Base-by-base conservation (phyloP, 2,329 filamentous ascomycete genomes). In the Alternaria sp. region DNA sequence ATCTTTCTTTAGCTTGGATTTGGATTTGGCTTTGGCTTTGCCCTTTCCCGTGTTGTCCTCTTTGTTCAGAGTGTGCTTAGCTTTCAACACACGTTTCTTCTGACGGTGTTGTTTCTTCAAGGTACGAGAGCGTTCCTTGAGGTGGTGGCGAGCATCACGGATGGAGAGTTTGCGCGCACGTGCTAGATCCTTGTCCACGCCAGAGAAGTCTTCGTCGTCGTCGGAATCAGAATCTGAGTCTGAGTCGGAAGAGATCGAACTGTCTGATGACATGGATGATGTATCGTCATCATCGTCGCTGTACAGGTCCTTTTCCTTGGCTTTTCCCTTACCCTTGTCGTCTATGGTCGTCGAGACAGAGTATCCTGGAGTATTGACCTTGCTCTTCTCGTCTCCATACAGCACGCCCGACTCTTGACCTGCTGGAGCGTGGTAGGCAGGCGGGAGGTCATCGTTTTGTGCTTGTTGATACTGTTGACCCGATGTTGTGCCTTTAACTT, bases 231-330 rank as follows among this genome's bases (percentile, higher is more conserved):
- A 70, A 46, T 60, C 59, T 1, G 69, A 71, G 30, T 60, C 54
- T 0, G 32, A 36, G 6, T 36, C 32, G 32, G 32, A 36, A 36
- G 32, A 36, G 14, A 36, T 36, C 2, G 71, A 74, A 3, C 64
- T 69, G 44, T 68, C 68, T 2, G 70, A 71, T 14, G 69, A 72
- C 9, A 65, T 56, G 7, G 69, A 71, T 0, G 71, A 73, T 7
- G 62, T 51, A 26, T 70, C 68, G 24, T 68, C 63, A 3, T 71
- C 54, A 11, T 42, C 39, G 20, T 69, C 49, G 32, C 32, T 36
- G 32, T 36, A 14, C 11, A 14, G 14, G 32, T 66, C 47, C 24
- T 51, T 34, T n/a, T 26, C 42, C 12, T 57, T 38, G 20, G 26
- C 20, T 43, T 62, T 59, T 3, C 51, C 30, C 12, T 62, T 59